Conservation (phyloP, 1,139 yeast species). For the Blastobotrys raffinosifermentans region DNA sequence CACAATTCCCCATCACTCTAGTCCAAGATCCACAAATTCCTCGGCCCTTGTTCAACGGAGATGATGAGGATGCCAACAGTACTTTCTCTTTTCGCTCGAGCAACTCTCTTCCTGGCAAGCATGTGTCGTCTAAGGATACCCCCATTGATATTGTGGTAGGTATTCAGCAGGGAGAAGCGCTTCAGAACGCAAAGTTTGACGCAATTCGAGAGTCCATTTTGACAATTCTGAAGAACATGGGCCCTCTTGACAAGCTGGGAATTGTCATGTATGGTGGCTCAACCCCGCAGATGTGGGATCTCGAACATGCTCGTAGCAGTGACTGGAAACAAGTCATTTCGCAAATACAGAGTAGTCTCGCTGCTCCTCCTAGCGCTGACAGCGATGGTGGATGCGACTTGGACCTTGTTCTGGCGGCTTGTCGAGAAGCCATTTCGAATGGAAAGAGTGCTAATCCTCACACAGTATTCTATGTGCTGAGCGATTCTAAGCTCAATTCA, state of each 20-base stretch:
- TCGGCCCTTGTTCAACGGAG: conserved; percentile 1
- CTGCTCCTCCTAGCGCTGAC: no score
- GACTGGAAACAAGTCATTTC: conserved; percentile 8
- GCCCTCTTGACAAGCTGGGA: conserved; percentile 19
- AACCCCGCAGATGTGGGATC: not conserved
- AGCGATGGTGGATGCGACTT: conserved; percentile 9
- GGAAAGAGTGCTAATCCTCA: conserved; percentile 5
- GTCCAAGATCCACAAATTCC: conserved; percentile 5
- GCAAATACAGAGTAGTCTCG: conserved; percentile 8
- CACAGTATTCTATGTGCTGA: conserved; percentile 9
- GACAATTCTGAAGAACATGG: conserved; percentile 15
- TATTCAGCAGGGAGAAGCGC: conserved; percentile 18
- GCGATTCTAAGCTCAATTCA: conserved; percentile 7
- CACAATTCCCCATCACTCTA: no score
- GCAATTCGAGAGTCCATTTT: conserved; percentile 14
- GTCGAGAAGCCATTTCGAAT: conserved; percentile 8
- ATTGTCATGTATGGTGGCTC: conserved; percentile 18
- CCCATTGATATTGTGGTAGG: no score
- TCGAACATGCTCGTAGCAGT: conserved; percentile 5
- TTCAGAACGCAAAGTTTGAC: conserved; percentile 17
- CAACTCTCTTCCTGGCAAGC: no score
- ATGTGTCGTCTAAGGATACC: no score
- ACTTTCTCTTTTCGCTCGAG: no score
- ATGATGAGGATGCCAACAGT: conserved; percentile 16
- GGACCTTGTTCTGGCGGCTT: conserved; percentile 10